These are phyloP conservation scores for Lodderomyces elongisporus DNA, from an alignment of 1,139 yeast genomes.

Conservation along the genomic window DNA sequence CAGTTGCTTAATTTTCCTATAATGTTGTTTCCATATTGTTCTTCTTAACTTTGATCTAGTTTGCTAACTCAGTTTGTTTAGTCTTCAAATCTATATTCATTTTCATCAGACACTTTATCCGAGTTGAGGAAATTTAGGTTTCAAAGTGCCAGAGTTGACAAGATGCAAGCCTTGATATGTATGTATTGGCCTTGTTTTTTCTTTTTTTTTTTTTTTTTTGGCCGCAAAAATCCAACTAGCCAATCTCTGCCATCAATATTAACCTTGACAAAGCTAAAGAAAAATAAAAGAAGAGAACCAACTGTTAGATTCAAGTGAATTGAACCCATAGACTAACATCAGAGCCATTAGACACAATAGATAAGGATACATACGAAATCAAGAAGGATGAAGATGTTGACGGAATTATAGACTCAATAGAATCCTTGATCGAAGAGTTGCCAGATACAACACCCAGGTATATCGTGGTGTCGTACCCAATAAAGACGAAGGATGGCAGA, in stretches of 20 bases:
- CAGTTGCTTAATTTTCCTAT: too few relatives aligned
- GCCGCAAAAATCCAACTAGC: too few relatives aligned
- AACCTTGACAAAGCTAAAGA: background rate
- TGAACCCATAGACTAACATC: too few relatives aligned
- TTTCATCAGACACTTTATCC: constrained; percentile 60
- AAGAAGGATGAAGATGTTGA: constrained; percentile 30
- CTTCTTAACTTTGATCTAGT: too few relatives aligned
- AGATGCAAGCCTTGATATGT: constrained; percentile 63
- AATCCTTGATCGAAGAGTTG: constrained; percentile 63
- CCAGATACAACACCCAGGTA: constrained; percentile 83
- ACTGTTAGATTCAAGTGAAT: too few relatives aligned
- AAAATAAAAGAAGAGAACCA: background rate
- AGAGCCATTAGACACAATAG: constrained; percentile 54
- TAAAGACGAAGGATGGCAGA: constrained; percentile 65
- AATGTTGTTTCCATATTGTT: too few relatives aligned
- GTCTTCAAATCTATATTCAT: constrained; percentile 52
- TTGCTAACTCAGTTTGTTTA: too few relatives aligned
- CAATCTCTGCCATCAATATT: too few relatives aligned
- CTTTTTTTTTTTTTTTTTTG: too few relatives aligned
- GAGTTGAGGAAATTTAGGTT: constrained; percentile 67
- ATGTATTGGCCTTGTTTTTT: constrained; percentile 17
- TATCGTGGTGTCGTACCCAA: constrained; percentile 73
- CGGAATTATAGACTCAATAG: constrained; percentile 43
- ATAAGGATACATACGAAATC: constrained; percentile 54
- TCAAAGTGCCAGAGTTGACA: constrained; percentile 59